phyloP scores from a whole-genome alignment of 495 filamentous ascomycete genomes.

The Aspergillus cristatus region DNA sequence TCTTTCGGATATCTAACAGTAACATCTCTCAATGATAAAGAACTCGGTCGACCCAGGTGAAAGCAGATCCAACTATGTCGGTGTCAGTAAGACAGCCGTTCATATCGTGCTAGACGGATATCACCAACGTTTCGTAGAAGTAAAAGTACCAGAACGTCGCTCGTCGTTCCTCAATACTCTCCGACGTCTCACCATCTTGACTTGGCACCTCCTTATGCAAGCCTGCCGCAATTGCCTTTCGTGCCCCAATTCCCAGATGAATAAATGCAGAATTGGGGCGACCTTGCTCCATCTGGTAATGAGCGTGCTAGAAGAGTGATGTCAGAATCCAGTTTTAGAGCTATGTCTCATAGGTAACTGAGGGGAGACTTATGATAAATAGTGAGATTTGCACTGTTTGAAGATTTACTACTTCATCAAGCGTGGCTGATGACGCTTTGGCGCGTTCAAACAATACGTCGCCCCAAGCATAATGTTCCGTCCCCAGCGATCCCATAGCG shows the following conservation, averaged over 20 bases:
- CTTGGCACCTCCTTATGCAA: constrained; percentile 33
- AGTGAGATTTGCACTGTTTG: constrained; percentile 34
- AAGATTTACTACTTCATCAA: constrained; percentile 36
- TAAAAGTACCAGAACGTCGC: constrained; percentile 35
- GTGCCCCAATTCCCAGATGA: constrained; percentile 25
- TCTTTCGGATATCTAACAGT: constrained; percentile 27
- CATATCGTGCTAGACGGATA: background rate
- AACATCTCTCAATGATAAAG: constrained; percentile 25
- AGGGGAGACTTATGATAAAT: constrained; percentile 31
- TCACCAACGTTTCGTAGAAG: constrained; percentile 30
- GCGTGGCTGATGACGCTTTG: constrained; percentile 21
- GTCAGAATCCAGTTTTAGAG: constrained; percentile 3
- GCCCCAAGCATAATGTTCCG: constrained; percentile 28
- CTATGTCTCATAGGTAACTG: background rate
- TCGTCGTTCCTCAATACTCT: constrained; percentile 27
- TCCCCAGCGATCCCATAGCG: constrained; percentile 24
- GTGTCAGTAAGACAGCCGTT: constrained; percentile 1
- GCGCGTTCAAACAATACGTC: constrained; percentile 32
- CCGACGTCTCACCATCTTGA: constrained; percentile 13
- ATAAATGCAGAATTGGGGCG: constrained; percentile 36
- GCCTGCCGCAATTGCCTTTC: constrained; percentile 34
- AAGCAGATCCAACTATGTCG: constrained; percentile 33
- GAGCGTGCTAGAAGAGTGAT: constrained; percentile 16
- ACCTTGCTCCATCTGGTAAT: constrained; percentile 35
- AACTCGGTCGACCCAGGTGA: constrained; percentile 30